A percentile compares a stretch with the other conserved stretches of the same genome.
Evolutionary conservation across 306 rosid species (phyloP).

Genomic region (Rosa persica): DNA sequence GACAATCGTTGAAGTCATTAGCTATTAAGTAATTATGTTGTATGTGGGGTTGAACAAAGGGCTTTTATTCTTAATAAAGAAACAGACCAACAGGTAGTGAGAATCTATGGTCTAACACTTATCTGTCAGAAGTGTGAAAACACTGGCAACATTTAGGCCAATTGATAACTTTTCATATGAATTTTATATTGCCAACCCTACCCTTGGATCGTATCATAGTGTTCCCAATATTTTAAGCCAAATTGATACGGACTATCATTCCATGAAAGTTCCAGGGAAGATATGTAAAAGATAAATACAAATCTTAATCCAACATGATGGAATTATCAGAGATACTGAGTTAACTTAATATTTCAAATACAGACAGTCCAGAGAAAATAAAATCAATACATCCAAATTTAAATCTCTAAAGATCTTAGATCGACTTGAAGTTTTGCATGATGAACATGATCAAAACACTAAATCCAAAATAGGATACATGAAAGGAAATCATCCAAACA

Average conservation of each 20-base stretch:
- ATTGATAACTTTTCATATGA: background rate
- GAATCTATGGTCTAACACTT: background rate
- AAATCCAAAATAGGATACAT: background rate
- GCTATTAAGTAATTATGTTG: background rate
- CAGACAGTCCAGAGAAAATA: background rate
- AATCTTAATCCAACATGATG: background rate
- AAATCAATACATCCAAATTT: background rate
- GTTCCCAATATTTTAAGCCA: background rate
- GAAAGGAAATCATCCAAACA: background rate
- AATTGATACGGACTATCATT: background rate
- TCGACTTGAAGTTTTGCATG: background rate
- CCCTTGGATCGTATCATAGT: background rate
- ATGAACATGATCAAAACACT: background rate
- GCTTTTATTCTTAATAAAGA: background rate
- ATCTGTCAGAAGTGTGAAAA: background rate
- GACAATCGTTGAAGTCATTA: background rate
- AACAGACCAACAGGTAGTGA: background rate
- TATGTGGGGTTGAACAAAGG: background rate
- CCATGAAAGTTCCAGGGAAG: background rate
- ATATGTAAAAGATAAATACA: background rate
- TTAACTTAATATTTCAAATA: background rate
- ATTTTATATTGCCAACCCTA: background rate
- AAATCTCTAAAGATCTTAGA: background rate
- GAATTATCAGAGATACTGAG: background rate
- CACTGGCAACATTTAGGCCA: background rate